These are phyloP conservation scores for Coemansia erecta DNA, from an alignment of 192 early-diverging fungal species.

Conservation along the genomic window DNA sequence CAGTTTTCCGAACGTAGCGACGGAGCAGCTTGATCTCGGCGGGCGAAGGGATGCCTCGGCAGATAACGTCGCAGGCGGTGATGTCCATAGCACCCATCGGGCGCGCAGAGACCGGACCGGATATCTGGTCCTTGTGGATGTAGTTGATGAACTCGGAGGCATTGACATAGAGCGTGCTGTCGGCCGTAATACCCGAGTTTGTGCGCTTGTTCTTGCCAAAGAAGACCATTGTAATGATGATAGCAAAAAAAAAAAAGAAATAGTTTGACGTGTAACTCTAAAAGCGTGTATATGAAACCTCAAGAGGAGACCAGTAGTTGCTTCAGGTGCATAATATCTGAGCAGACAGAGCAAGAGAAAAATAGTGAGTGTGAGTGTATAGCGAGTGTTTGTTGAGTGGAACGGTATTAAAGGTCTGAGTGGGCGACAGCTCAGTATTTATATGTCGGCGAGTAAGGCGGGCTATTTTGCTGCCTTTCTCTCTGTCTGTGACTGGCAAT, in stretches of 20 bases:
- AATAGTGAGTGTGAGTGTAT: neutral
- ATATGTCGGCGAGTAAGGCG: too few species aligned
- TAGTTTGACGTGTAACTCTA: neutral
- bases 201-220: conserved; percentile 34
- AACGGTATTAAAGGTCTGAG: neutral
- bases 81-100: conserved; percentile 53
- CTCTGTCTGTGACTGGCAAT: conserved; percentile 1
- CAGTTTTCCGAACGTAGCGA: conserved; percentile 40
- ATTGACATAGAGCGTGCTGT: conserved; percentile 34
- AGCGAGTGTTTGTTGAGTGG: neutral
- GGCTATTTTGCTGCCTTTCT: neutral
- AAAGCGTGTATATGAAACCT: neutral
- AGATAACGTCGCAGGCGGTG: conserved; percentile 53
- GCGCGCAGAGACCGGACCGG: conserved; percentile 40
- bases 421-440: neutral
- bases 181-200: conserved; percentile 10
- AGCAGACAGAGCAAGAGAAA: neutral
- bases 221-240: conserved; percentile 7
- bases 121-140: conserved; percentile 50
- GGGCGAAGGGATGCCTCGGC: conserved; percentile 35
- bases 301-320: neutral
- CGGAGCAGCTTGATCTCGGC: conserved; percentile 44
- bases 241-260: too few species aligned
- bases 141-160: conserved; percentile 52
- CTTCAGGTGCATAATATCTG: too few species aligned